Evolutionary conservation across 1,139 yeast species (phyloP).

Genomic region (Waltiozyma sp.): DNA sequence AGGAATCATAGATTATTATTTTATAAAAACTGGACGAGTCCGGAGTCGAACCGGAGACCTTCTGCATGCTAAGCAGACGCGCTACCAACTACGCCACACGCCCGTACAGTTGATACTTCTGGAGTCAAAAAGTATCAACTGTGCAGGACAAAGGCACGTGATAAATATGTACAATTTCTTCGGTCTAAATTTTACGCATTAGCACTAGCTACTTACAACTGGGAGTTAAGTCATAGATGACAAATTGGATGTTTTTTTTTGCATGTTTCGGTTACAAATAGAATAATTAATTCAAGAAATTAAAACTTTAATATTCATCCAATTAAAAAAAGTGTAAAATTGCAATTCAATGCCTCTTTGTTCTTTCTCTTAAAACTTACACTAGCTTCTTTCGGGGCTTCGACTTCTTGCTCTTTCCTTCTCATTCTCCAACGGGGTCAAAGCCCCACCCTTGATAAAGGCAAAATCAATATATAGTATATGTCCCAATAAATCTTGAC

Average conservation of each 20-base stretch:
- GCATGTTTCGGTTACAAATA: no score
- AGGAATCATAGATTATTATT: no score
- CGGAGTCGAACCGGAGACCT: slow-evolving; percentile 89
- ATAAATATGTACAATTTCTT: no score
- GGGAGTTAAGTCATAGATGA: no score
- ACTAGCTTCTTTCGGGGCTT: neutral
- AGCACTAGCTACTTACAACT: no score
- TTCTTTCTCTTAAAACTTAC: no score
- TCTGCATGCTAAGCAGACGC: slow-evolving; percentile 87
- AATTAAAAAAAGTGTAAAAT: no score
- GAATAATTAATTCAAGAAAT: no score
- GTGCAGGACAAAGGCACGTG: neutral
- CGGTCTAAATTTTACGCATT: no score
- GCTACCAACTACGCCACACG: slow-evolving; percentile 93
- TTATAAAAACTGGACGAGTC: slow-evolving; percentile 65
- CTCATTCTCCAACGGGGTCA: neutral
- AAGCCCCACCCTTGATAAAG: slow-evolving; percentile 20
- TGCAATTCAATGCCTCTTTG: no score
- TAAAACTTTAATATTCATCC: no score
- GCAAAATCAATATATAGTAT: slow-evolving; percentile 27
- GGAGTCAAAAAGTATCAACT: neutral
- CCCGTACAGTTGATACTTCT: slow-evolving; percentile 28
- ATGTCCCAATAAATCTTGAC: slow-evolving; percentile 25
- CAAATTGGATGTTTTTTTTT: no score
- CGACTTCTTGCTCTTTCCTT: neutral